A percentile compares a stretch with the other conserved stretches of the same genome.
These are phyloP conservation scores for Neltuma alba DNA, from an alignment of 306 rosid species.

Conservation along the genomic window DNA sequence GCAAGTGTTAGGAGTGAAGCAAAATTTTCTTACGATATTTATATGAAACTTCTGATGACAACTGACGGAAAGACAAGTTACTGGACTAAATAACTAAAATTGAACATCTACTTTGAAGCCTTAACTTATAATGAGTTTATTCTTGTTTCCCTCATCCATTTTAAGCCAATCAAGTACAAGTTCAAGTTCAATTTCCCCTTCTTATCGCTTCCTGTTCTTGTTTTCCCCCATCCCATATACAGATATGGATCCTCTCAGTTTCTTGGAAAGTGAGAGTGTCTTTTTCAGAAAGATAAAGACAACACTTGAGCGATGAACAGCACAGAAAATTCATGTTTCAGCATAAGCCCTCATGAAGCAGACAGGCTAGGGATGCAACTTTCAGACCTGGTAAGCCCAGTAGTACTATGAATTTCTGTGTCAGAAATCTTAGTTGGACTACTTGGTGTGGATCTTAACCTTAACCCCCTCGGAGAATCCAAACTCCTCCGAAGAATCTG, in stretches of 20 bases:
- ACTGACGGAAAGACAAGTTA: constrained; percentile 37
- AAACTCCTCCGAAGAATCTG: constrained; percentile 82
- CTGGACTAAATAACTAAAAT: constrained; percentile 43
- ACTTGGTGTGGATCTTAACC: constrained; percentile 59
- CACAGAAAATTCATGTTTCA: not conserved
- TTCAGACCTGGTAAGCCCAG: constrained; percentile 68
- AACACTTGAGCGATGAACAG: not conserved
- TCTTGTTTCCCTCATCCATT: constrained; percentile 35
- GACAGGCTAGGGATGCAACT: constrained; percentile 80
- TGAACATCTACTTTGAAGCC: constrained; percentile 34
- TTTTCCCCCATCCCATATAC: constrained; percentile 16
- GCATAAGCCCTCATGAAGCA: constrained; percentile 38
- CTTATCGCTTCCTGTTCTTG: not conserved
- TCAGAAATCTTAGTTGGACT: constrained; percentile 55
- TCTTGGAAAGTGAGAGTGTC: not conserved
- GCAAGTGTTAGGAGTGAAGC: constrained; percentile 7
- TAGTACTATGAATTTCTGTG: constrained; percentile 33
- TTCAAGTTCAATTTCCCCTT: not conserved
- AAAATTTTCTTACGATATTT: constrained; percentile 37
- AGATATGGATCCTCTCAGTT: not conserved
- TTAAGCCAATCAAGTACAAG: constrained; percentile 37
- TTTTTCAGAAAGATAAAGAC: not conserved
- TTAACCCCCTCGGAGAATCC: constrained; percentile 69
- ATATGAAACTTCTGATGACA: constrained; percentile 33
- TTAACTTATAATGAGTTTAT: constrained; percentile 23